Evolutionary conservation across 495 filamentous ascomycete genomes (phyloP), one percentile per base, ranked within the genome.

Genomic region (Penicillium robsamsonii): DNA sequence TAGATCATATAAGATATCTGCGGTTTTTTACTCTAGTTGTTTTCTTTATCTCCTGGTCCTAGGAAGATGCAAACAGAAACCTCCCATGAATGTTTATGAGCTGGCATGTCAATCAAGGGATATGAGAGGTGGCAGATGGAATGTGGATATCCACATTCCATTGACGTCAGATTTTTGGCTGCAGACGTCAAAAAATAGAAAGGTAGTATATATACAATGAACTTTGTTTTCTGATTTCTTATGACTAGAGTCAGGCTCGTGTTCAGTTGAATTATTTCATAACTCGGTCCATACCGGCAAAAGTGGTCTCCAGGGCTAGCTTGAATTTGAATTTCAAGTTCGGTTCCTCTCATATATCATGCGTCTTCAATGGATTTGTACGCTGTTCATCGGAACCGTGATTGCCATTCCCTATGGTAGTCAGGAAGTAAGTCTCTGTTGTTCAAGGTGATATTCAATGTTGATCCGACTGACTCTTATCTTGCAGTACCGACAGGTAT

Each of bases 111-210:
- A 25, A 56, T 47, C 53, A 55, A 55, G 50, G 59, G 50, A 13
- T 30, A 44, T 48, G 22, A 18, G 29, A 25, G 29, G 33, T 31
- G 10, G 33, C 13, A 18, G n/a, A 24, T 24, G 50, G 50, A 44
- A 61, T 46, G 31, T 20, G 20, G 22, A 35, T 46, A 50, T 51
- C 59, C 57, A 17, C 60, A 60, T 63, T 63, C 60, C 60, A 53
- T 46, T 62, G 60, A 62, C 60, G 50, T 62, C 52, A 59, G 25
- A 7, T 13, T 27, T 27, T 3, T 24, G 7, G n/a, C 29, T 20
- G 24, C 22, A 27, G 8, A 10, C n/a, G 41, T 25, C 22, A 24
- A 5, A 46, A 37, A 5, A 37, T n/a, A 8, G 5, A 0, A 12
- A 29, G n/a, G n/a, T 27, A 25, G 24, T n/a, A 8, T 8, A 25